Evolutionary conservation across 495 filamentous ascomycete species (phyloP), one percentile per base, ranked within the genome.

Genomic region (Pyronema omphalodes): DNA sequence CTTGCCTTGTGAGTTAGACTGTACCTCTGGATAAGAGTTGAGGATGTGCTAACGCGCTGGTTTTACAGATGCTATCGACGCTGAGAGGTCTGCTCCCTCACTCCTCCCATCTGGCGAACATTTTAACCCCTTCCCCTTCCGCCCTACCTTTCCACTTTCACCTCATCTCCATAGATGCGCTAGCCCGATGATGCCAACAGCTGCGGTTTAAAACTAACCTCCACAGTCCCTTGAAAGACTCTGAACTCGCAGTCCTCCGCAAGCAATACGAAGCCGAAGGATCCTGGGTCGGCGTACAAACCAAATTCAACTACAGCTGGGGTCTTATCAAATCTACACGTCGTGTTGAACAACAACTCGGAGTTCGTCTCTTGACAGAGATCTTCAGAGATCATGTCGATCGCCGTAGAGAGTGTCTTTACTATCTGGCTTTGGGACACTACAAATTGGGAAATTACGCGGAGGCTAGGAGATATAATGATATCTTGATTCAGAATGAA

Each of bases 271-370:
- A 95, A 65, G 88, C 89, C 68, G 91, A 98, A 68, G 91, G 89
- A 55, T 82, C 88, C 60, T 94, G 89, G 69, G 93, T 94, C 12
- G 87, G 88, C 44, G 79, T 98, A 29, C 91, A 98, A 68, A 98
- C 91, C 44, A 96, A 95, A 68, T 98, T 98, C 78, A 98, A 98
- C 78, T 96, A 86, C 67, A 89, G 93, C 63, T 98, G 91, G 91
- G 91, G 91, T 56, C 74, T 96, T 50, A 94, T 98, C 67, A 96
- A 96, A 74, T 94, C 88, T 41, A 77, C 76, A 65, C 65, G 71
- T 15, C 84, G 91, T 44, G 60, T 69, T 58, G 89, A 98, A 46
- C 91, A 98, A 69, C 91, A 98, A 75, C 77, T 91, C 70, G 91
- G 91, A 56, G 88, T 98, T 51, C 84, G 83, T 53, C 76, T 96